Conservation (phyloP, 2,329 filamentous ascomycete species). For the Hypoxylon sp. region DNA sequence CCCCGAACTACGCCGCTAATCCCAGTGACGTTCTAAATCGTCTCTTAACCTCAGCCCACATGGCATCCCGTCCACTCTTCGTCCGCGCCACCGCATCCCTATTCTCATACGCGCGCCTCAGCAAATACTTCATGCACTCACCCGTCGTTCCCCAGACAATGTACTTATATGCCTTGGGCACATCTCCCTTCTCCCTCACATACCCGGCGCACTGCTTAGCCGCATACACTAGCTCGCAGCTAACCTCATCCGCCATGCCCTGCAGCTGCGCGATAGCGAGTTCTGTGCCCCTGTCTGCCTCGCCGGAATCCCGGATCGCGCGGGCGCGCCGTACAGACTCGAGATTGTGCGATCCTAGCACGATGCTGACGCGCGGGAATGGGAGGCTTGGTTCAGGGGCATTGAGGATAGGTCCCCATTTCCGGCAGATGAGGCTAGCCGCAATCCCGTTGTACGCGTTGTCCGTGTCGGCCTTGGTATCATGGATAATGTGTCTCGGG, state of each 20-base stretch:
- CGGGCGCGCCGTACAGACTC: slow-evolving; percentile 74
- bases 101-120: slow-evolving; percentile 81
- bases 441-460: slow-evolving; percentile 79
- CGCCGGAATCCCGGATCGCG: slow-evolving; percentile 62
- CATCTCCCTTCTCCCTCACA: slow-evolving; percentile 31
- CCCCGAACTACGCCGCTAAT: slow-evolving; percentile 16
- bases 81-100: slow-evolving; percentile 76
- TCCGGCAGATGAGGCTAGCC: slow-evolving; percentile 73
- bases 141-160: slow-evolving; percentile 77
- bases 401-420: slow-evolving; percentile 69
- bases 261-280: slow-evolving; percentile 83
- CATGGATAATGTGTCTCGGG: slow-evolving; percentile 77
- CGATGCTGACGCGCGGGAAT: slow-evolving; percentile 72
- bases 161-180: slow-evolving; percentile 71
- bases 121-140: slow-evolving; percentile 89
- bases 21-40: slow-evolving; percentile 61
- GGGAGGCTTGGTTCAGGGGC: slow-evolving; percentile 51
- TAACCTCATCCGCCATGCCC: slow-evolving; percentile 96
- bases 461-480: slow-evolving; percentile 79
- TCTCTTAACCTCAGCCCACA: slow-evolving; percentile 72
- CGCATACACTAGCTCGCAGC: slow-evolving; percentile 67
- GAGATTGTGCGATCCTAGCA: slow-evolving; percentile 87
- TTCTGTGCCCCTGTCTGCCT: slow-evolving; percentile 57
- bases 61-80: slow-evolving; percentile 70
- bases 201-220: slow-evolving; percentile 20